Conservation (phyloP, 106 monocot species). For the Allium sativum region DNA sequence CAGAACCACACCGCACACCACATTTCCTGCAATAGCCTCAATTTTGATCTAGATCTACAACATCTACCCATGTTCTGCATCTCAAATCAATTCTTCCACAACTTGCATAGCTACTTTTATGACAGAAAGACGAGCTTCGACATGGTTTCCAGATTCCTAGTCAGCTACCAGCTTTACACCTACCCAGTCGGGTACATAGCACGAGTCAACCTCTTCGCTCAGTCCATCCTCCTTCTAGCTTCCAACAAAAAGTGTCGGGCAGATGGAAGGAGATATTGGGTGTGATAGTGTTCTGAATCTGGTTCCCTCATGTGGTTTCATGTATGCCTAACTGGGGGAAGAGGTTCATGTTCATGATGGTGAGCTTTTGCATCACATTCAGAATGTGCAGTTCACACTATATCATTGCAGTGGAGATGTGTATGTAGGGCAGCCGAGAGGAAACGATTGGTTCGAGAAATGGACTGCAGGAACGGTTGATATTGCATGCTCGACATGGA, state of each 20-base stretch:
- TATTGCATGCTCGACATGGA: constrained; percentile 50
- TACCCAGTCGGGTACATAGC: constrained; percentile 63
- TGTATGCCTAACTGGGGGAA: constrained; percentile 42
- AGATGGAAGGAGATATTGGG: constrained; percentile 33
- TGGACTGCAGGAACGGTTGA: constrained; percentile 63
- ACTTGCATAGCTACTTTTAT: constrained; percentile 43
- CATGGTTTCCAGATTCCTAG: constrained; percentile 21
- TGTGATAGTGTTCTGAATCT: constrained; percentile 30
- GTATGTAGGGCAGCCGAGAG: constrained; percentile 36
- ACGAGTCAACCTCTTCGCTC: constrained; percentile 41
- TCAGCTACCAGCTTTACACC: constrained; percentile 55
- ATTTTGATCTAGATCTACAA: constrained; percentile 61
- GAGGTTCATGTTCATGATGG: constrained; percentile 33
- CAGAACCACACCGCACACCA: constrained; percentile 68
- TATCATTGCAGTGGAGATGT: constrained; percentile 39
- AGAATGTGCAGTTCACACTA: constrained; percentile 50
- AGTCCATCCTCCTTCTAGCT: constrained; percentile 25
- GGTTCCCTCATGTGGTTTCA: constrained; percentile 48
- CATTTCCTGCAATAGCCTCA: constrained; percentile 64
- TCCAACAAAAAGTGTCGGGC: constrained; percentile 10
- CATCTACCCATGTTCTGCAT: constrained; percentile 55
- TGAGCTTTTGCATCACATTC: constrained; percentile 33
- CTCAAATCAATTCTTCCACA: constrained; percentile 36
- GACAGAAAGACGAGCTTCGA: constrained; percentile 39
- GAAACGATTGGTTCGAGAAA: constrained; percentile 57